Evolutionary conservation across 257 asterid genomes (phyloP).

Genomic region (Anisodus tanguticus): DNA sequence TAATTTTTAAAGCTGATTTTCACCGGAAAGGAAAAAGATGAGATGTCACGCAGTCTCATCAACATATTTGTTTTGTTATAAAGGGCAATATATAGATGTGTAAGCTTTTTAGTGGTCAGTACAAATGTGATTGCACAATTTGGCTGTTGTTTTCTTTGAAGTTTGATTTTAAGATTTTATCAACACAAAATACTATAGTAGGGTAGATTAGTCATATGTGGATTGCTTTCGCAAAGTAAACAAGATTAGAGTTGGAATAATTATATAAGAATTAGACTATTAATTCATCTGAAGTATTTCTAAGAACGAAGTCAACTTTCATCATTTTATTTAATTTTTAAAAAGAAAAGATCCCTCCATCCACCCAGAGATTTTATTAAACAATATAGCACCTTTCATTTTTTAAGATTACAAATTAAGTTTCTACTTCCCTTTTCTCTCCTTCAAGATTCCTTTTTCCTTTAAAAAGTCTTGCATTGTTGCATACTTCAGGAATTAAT

Average conservation of each 20-base stretch:
- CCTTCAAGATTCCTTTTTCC: too few relatives aligned
- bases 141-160: neutral
- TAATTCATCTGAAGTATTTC: too few relatives aligned
- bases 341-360: too few relatives aligned
- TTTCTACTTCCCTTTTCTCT: too few relatives aligned
- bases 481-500: neutral
- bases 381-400: too few relatives aligned
- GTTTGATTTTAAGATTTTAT: neutral
- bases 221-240: neutral
- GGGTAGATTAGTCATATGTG: neutral
- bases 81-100: neutral
- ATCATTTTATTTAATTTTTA: too few relatives aligned
- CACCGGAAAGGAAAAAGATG: neutral
- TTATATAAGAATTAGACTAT: too few relatives aligned
- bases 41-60: neutral
- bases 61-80: neutral
- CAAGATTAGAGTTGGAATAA: too few relatives aligned
- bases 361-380: too few relatives aligned
- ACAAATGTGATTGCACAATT: neutral
- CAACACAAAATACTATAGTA: neutral
- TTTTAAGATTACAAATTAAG: too few relatives aligned
- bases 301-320: too few relatives aligned
- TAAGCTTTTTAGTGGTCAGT: neutral
- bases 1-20: too few relatives aligned
- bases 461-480: neutral